phyloP scores from a whole-genome alignment of 768 basidiomycete genomes.

The Pholiota microspora region DNA sequence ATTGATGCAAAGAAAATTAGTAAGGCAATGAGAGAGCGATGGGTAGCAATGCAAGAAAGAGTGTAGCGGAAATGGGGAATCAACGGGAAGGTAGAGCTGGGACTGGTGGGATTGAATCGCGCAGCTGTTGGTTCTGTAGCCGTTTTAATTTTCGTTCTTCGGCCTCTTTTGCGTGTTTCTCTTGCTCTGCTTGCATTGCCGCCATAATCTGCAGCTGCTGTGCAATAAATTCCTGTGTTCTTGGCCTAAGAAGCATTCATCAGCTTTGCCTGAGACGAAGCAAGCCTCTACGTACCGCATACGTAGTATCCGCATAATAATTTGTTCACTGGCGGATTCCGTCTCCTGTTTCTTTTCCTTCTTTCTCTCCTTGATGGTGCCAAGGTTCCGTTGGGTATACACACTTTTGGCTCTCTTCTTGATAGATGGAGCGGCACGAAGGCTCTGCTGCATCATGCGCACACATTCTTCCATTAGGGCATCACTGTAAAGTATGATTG shows the following conservation, averaged over 20 bases:
- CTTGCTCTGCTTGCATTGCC: constrained; percentile 81
- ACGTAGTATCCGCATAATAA: constrained; percentile 89
- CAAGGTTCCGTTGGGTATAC: constrained; percentile 88
- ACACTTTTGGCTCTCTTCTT: constrained; percentile 94
- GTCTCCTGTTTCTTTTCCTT: constrained; percentile 86
- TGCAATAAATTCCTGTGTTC: constrained; percentile 82
- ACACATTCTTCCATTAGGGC: constrained; percentile 94
- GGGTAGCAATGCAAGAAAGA: not conserved
- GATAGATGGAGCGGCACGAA: constrained; percentile 70
- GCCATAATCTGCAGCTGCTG: constrained; percentile 84
- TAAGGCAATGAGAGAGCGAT: not conserved
- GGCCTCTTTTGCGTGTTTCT: constrained; percentile 62
- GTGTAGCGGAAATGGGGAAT: not conserved
- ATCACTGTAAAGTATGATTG: constrained; percentile 44
- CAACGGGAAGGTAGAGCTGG: constrained; percentile 32
- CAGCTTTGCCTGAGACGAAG: not conserved
- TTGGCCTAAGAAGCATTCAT: constrained; percentile 44
- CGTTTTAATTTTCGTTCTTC: constrained; percentile 61
- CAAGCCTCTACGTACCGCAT: constrained; percentile 66
- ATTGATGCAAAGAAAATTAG: not conserved
- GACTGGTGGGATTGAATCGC: constrained; percentile 34
- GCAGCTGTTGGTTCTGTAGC: constrained; percentile 28
- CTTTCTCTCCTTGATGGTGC: constrained; percentile 94
- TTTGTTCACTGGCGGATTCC: constrained; percentile 78
- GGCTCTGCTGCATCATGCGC: constrained; percentile 87